Conservation (phyloP, 2,329 filamentous ascomycete species). For the Epichloe gansuensis region DNA sequence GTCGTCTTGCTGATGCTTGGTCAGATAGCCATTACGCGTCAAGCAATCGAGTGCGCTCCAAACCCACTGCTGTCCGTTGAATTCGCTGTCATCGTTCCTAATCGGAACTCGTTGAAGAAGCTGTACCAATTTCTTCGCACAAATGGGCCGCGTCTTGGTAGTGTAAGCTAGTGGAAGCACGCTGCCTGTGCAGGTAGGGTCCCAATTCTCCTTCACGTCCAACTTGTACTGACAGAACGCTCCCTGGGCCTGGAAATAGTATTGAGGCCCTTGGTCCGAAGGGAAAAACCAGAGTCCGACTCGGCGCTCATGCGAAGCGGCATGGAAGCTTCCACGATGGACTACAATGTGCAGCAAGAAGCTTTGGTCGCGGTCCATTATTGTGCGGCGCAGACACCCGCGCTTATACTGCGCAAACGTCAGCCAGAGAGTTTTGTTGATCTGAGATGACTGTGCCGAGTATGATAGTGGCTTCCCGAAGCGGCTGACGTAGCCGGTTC, state of each 20-base stretch:
- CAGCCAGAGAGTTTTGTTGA: neutral
- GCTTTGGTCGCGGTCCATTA: neutral
- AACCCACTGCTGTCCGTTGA: slow-evolving; percentile 9
- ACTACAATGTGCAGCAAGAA: slow-evolving; percentile 9
- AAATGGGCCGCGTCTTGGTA: slow-evolving; percentile 6
- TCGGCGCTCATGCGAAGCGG: slow-evolving; percentile 8
- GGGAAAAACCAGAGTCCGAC: slow-evolving; percentile 7
- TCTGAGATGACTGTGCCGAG: too few species aligned
- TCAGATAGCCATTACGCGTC: slow-evolving; percentile 3
- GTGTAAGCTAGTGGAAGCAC: slow-evolving; percentile 7
- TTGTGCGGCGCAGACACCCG: neutral
- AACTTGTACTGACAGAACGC: slow-evolving; percentile 3
- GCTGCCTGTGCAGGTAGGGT: slow-evolving; percentile 7
- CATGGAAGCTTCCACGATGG: slow-evolving; percentile 7
- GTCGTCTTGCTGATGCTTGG: slow-evolving; percentile 5
- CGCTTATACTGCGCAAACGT: neutral
- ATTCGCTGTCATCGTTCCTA: slow-evolving; percentile 7
- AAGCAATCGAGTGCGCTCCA: slow-evolving; percentile 5
- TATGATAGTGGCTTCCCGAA: too few species aligned
- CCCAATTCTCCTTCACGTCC: slow-evolving; percentile 7
- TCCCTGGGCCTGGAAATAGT: slow-evolving; percentile 7
- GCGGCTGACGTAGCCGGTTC: too few species aligned
- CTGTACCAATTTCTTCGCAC: slow-evolving; percentile 1
- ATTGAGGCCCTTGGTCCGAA: slow-evolving; percentile 4
- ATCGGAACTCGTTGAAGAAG: slow-evolving; percentile 6